Evolutionary conservation across 805 yeast genomes (phyloP).

Genomic region (Zygoascus bituminiphila): DNA sequence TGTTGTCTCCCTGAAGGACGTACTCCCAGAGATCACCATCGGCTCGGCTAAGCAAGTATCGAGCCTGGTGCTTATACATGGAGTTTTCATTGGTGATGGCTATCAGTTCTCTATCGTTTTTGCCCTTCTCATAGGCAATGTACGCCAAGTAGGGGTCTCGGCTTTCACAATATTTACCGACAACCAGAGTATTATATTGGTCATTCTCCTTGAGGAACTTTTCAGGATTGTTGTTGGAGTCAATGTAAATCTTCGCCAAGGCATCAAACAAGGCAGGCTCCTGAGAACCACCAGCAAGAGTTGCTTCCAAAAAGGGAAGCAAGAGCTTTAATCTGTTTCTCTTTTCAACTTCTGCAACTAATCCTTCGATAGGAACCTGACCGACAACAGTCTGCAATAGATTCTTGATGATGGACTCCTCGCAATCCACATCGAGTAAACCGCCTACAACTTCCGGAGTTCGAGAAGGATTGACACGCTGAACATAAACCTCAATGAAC

Average conservation of each 20-base stretch:
- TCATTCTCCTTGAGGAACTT: slow-evolving; percentile 88
- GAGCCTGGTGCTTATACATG: slow-evolving; percentile 99
- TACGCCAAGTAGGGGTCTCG: slow-evolving; percentile 98
- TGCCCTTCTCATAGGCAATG: slow-evolving; percentile 94
- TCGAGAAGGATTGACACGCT: slow-evolving; percentile 91
- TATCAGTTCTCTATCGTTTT: slow-evolving; percentile 81
- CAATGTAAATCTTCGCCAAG: slow-evolving; percentile 94
- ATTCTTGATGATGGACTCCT: slow-evolving; percentile 75
- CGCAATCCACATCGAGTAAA: slow-evolving; percentile 93
- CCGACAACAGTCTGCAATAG: slow-evolving; percentile 81
- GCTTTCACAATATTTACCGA: slow-evolving; percentile 97
- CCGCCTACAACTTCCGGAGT: slow-evolving; percentile 98
- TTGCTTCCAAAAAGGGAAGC: slow-evolving; percentile 87
- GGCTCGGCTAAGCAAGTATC: slow-evolving; percentile 84
- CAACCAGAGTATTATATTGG: slow-evolving; percentile 84
- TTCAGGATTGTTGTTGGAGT: slow-evolving; percentile 95
- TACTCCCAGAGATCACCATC: slow-evolving; percentile 74
- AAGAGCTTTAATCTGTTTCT: slow-evolving; percentile 87
- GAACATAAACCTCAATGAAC: slow-evolving; percentile 95
- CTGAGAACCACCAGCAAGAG: slow-evolving; percentile 69
- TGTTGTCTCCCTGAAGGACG: slow-evolving; percentile 67
- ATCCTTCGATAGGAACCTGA: slow-evolving; percentile 83
- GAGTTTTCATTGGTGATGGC: slow-evolving; percentile 91
- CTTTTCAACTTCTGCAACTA: slow-evolving; percentile 92
- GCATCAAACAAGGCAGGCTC: slow-evolving; percentile 93